phyloP scores from a whole-genome alignment of 495 filamentous ascomycete species.

The Tuber microsphaerosporum region DNA sequence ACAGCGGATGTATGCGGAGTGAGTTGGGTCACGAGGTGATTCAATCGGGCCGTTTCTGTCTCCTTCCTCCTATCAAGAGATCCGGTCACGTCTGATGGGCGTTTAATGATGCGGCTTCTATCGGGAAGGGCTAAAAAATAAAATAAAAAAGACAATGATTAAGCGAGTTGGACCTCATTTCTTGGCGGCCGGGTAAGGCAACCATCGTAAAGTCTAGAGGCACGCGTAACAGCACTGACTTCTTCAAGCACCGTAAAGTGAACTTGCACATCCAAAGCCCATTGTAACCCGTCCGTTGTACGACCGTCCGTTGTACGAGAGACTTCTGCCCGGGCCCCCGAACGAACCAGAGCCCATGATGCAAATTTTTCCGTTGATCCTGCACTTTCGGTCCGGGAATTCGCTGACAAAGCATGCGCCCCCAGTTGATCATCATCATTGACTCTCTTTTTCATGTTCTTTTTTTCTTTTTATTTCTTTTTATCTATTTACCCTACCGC shows the following conservation, averaged over 20 bases:
- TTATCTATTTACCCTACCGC: not conserved
- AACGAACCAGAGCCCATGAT: not conserved
- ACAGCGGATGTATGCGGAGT: not conserved
- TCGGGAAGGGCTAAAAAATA: slow-evolving; percentile 4
- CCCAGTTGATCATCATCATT: not conserved
- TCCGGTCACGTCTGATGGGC: not conserved
- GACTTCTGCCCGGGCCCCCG: not conserved
- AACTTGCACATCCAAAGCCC: not conserved
- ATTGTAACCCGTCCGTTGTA: not conserved
- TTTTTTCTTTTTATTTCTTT: not conserved
- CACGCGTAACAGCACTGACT: not conserved
- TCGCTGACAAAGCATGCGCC: not conserved
- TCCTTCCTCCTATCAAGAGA: no score
- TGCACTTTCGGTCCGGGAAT: not conserved
- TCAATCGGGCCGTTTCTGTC: not conserved
- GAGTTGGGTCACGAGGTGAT: not conserved
- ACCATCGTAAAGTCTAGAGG: not conserved
- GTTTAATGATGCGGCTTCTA: not conserved
- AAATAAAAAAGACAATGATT: not conserved
- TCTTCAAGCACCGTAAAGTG: not conserved
- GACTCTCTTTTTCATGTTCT: not conserved
- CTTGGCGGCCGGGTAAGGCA: slow-evolving; percentile 26
- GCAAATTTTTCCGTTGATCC: not conserved
- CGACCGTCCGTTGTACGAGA: not conserved
- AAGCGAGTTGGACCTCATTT: slow-evolving; percentile 20